Conservation (phyloP, 306 rosid genomes). For the Pyrus bretschneideri region DNA sequence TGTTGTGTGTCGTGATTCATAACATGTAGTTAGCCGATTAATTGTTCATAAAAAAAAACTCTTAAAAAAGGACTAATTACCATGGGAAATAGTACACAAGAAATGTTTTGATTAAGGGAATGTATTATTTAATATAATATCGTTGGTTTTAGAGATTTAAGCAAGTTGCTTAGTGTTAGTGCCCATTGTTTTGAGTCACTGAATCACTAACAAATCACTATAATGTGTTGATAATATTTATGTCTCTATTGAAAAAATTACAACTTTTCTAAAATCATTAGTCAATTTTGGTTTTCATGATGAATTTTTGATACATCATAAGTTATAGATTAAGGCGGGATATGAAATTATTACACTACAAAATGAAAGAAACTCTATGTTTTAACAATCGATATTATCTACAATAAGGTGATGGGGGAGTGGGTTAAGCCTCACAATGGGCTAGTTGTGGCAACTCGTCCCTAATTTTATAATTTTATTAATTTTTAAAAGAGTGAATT, state of each 20-base stretch:
- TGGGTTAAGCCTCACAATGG: too few species aligned
- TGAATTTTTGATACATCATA: too few species aligned
- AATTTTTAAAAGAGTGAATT: too few species aligned
- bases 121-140: background rate
- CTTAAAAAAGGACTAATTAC: background rate
- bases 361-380: too few species aligned
- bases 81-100: background rate
- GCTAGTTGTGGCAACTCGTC: too few species aligned
- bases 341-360: too few species aligned
- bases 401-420: too few species aligned
- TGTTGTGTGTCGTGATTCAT: constrained; percentile 11
- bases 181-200: constrained; percentile 6
- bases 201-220: constrained; percentile 10
- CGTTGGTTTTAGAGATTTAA: constrained; percentile 1
- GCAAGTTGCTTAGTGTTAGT: constrained; percentile 9
- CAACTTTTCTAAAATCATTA: background rate
- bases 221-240: background rate
- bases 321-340: background rate
- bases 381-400: too few species aligned
- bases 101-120: background rate
- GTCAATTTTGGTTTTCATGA: background rate
- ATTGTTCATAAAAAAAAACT: background rate
- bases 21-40: background rate
- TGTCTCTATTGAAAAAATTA: background rate
- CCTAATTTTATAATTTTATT: too few species aligned